Conservation (phyloP, 176 grass and related monocot species). For the Eleusine coracana region DNA sequence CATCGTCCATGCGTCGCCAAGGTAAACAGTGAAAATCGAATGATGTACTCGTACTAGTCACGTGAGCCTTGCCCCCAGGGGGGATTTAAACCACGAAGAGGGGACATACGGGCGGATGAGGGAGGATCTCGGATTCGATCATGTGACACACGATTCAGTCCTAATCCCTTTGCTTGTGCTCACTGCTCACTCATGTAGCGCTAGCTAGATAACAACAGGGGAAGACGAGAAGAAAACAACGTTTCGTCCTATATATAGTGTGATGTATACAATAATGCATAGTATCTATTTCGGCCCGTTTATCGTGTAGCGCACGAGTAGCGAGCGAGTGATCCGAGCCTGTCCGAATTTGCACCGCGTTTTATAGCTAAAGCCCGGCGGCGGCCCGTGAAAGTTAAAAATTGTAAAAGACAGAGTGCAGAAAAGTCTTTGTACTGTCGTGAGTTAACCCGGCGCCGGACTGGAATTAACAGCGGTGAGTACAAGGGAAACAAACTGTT, state of each 20-base stretch:
- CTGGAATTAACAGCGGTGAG: neutral
- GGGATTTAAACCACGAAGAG: neutral
- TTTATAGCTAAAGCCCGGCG: neutral
- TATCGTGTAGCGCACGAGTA: neutral
- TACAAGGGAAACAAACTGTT: neutral
- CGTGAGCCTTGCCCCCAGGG: neutral
- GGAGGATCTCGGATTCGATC: neutral
- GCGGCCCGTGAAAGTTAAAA: neutral
- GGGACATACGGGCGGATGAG: neutral
- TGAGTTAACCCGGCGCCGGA: neutral
- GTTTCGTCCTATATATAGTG: neutral
- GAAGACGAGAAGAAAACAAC: neutral
- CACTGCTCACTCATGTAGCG: neutral
- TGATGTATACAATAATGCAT: neutral
- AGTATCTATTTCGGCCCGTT: constrained; percentile 5
- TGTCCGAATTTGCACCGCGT: neutral
- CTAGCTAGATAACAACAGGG: neutral
- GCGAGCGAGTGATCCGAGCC: neutral
- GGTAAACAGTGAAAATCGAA: neutral
- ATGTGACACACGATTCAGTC: neutral
- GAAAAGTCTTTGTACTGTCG: neutral
- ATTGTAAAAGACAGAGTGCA: neutral
- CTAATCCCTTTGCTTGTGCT: neutral
- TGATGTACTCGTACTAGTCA: neutral
- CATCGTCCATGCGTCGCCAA: neutral